Evolutionary conservation across 495 filamentous ascomycete genomes (phyloP).

Genomic region (Penicillium flavigenum): DNA sequence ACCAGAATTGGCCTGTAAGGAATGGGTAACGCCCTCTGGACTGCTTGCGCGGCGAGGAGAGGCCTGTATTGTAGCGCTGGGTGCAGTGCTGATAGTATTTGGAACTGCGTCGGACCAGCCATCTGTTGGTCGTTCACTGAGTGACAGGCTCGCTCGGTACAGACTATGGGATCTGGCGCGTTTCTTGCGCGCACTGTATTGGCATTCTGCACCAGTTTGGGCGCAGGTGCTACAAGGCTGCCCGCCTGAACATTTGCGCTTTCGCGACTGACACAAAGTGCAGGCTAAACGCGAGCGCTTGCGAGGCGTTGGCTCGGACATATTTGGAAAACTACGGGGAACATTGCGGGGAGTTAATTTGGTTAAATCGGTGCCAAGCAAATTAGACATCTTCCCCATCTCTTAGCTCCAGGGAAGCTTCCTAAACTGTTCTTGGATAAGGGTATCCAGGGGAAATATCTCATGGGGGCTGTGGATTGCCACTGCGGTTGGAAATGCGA

Average conservation of each 20-base stretch:
- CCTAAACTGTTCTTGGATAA: background rate
- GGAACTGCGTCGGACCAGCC: constrained; percentile 10
- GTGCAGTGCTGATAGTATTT: constrained; percentile 1
- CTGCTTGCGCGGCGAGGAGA: constrained; percentile 9
- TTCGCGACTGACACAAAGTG: constrained; percentile 50
- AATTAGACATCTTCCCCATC: constrained; percentile 1
- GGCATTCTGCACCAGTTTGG: constrained; percentile 49
- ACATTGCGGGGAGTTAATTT: constrained; percentile 2
- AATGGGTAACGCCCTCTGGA: constrained; percentile 12
- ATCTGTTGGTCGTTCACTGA: constrained; percentile 21
- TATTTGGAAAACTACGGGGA: constrained; percentile 18
- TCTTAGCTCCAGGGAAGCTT: too few relatives aligned
- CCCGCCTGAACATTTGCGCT: constrained; percentile 55
- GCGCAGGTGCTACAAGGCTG: constrained; percentile 52
- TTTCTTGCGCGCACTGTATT: constrained; percentile 45
- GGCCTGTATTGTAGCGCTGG: constrained; percentile 15
- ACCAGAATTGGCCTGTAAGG: constrained; percentile 54
- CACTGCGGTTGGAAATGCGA: background rate
- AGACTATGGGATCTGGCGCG: constrained; percentile 21
- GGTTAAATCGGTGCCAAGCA: constrained; percentile 16
- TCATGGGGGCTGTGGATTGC: background rate
- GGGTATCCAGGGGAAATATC: background rate
- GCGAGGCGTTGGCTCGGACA: constrained; percentile 37
- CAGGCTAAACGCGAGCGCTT: constrained; percentile 52
- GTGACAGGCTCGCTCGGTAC: constrained; percentile 13